phyloP scores from a whole-genome alignment of 495 filamentous ascomycete species.

The Pyrenula massariospora region DNA sequence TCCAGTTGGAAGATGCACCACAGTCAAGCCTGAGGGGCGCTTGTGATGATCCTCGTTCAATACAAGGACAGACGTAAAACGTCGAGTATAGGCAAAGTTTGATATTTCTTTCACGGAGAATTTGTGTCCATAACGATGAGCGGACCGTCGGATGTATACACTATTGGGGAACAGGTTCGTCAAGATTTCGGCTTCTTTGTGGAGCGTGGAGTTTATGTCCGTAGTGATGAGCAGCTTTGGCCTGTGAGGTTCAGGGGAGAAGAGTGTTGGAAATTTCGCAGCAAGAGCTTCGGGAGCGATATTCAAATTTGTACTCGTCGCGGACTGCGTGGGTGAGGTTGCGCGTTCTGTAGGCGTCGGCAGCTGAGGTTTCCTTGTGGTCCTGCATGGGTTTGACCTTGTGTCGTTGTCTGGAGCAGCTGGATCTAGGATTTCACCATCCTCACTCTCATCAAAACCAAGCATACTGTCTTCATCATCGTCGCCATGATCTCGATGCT shows the following conservation, averaged over 20 bases:
- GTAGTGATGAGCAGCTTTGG: slow-evolving; percentile 90
- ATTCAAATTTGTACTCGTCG: slow-evolving; percentile 58
- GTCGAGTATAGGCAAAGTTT: slow-evolving; percentile 67
- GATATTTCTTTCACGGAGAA: slow-evolving; percentile 85
- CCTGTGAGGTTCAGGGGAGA: slow-evolving; percentile 41
- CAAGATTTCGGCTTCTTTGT: slow-evolving; percentile 67
- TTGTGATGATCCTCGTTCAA: slow-evolving; percentile 82
- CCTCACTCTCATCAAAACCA: slow-evolving; percentile 33
- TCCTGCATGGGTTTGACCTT: slow-evolving; percentile 3
- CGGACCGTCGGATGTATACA: slow-evolving; percentile 73
- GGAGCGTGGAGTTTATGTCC: slow-evolving; percentile 69
- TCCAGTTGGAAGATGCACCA: slow-evolving; percentile 72
- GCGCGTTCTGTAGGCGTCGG: slow-evolving; percentile 41
- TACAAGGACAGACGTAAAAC: slow-evolving; percentile 69
- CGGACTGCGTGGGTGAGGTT: slow-evolving; percentile 47
- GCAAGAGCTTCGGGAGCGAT: slow-evolving; percentile 58
- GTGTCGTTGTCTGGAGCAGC: slow-evolving; percentile 6
- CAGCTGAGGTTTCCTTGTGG: slow-evolving; percentile 21
- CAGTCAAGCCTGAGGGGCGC: slow-evolving; percentile 58
- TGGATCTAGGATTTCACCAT: slow-evolving; percentile 24
- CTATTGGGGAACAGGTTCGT: slow-evolving; percentile 75
- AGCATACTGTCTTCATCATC: slow-evolving; percentile 79
- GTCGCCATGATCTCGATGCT: slow-evolving; percentile 27
- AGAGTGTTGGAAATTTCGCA: slow-evolving; percentile 72
- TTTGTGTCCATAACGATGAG: slow-evolving; percentile 69